These are phyloP conservation scores for Talaromyces sp. DNA, from an alignment of 2,329 filamentous ascomycete genomes.

Conservation along the genomic window DNA sequence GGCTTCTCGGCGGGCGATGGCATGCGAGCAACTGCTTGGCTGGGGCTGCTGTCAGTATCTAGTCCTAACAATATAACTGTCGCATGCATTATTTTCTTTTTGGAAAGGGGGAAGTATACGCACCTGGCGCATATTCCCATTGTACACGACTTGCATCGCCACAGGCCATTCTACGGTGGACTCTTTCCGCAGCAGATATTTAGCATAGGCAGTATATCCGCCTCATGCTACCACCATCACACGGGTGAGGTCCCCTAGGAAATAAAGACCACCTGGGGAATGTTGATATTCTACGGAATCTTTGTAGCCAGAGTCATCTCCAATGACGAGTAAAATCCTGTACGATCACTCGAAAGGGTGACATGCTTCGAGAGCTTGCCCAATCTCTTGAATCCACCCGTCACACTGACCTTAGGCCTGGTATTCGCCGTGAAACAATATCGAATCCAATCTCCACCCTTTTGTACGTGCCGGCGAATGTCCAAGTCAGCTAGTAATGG, in stretches of 20 bases:
- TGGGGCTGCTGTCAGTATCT: constrained; percentile 10
- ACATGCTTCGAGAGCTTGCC: background rate
- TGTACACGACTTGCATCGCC: constrained; percentile 7
- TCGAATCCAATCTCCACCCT: background rate
- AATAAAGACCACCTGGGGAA: background rate
- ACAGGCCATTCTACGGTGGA: constrained; percentile 14
- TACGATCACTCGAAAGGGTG: background rate
- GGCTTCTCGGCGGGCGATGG: background rate
- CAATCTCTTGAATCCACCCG: background rate
- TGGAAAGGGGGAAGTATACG: constrained; percentile 17
- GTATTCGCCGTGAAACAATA: background rate
- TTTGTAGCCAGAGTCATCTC: background rate
- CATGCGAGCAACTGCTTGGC: background rate
- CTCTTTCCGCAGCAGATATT: constrained; percentile 6
- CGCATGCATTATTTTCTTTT: background rate
- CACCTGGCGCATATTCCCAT: constrained; percentile 19
- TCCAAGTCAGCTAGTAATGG: background rate
- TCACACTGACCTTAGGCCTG: background rate
- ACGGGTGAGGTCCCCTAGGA: constrained; percentile 2
- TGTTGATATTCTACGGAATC: constrained; percentile 12
- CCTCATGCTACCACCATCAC: constrained; percentile 6
- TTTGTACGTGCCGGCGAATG: background rate
- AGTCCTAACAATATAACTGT: constrained; percentile 1
- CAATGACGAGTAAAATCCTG: background rate
- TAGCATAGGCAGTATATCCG: background rate